Evolutionary conservation across 805 yeast genomes (phyloP), one percentile per base, ranked within the genome.

Genomic region (Ogataea pilisensis): DNA sequence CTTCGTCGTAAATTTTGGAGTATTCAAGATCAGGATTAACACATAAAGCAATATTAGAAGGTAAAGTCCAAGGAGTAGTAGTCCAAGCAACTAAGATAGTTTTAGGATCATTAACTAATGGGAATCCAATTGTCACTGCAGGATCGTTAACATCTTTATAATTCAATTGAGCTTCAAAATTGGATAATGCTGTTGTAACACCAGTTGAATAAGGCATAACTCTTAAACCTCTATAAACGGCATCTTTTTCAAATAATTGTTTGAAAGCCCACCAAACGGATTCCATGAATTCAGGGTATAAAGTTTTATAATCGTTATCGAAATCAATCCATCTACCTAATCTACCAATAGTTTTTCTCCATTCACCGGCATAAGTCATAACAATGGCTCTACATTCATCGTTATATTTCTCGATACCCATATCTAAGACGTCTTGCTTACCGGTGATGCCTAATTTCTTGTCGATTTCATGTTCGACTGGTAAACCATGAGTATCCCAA

Each of bases 131-230:
- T 45, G 96, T 89, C 37, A 95, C 90, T 9, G 96, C 96, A 8
- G 99, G 99, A 65, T 93, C 99, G 48, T 80, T 76, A 37, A 93
- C 98, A 45, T 93, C 98, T 72, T 93, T 93, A 74, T 93, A 93
- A 65, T 93, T 93, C 65, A 89, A 95, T 67, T 90, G 98, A 47
- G 99, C 98, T 73, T 93, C 99, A 58, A 93, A 93, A 69, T 93
- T 93, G 45, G 96, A 87, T 61, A 93, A 73, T 25, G 99, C 96
- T 39, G 99, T 93, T 30, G 97, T 91, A 50, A 86, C 82, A 42
- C 95, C 99, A 31, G 98, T 91, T 21, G 98, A 91, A 68, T 93
- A 93, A 34, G 99, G 99, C 99, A 93, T 93, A 40, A 93, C 99
- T 64, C 95, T 80, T 65, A 78, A 81, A 44, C 99, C 99, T 66